phyloP scores from a whole-genome alignment of 495 filamentous ascomycete genomes.

The Podospora tetraspora region DNA sequence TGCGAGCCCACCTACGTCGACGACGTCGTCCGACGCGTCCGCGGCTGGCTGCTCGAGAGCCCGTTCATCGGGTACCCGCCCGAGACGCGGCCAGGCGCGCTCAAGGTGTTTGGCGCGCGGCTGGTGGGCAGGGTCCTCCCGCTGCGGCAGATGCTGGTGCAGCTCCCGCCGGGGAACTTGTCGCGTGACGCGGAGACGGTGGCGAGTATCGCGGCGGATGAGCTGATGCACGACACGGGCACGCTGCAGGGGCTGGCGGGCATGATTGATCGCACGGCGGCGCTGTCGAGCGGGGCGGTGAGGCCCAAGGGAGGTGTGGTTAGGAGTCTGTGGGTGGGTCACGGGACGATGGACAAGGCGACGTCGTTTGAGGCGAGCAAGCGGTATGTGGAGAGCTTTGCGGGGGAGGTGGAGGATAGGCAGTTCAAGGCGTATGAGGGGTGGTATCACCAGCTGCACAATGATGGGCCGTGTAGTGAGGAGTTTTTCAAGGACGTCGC shows the following conservation, averaged over 20 bases:
- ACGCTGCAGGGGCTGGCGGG: conserved; percentile 69
- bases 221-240: conserved; percentile 69
- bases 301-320: conserved; percentile 35
- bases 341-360: conserved; percentile 64
- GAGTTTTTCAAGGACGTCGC: conserved; percentile 65
- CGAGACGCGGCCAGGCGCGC: conserved; percentile 49
- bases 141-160: conserved; percentile 50
- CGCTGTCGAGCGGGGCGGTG: conserved; percentile 40
- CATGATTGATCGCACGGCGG: conserved; percentile 64
- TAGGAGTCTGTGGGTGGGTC: conserved; percentile 53
- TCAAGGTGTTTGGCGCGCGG: conserved; percentile 56
- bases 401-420: conserved; percentile 53
- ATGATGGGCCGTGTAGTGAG: conserved; percentile 56
- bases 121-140: conserved; percentile 62
- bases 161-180: conserved; percentile 53
- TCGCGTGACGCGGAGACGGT: conserved; percentile 58
- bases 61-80: conserved; percentile 68
- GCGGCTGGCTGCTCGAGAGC: conserved; percentile 61
- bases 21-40: conserved; percentile 39
- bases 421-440: conserved; percentile 69
- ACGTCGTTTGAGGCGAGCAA: conserved; percentile 58
- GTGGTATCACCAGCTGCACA: conserved; percentile 73
- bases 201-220: conserved; percentile 52
- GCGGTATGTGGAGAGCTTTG: conserved; percentile 52
- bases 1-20: conserved; percentile 41